Base-by-base conservation (phyloP, 2,329 filamentous ascomycete species). In the Aureobasidium melanogenum region DNA sequence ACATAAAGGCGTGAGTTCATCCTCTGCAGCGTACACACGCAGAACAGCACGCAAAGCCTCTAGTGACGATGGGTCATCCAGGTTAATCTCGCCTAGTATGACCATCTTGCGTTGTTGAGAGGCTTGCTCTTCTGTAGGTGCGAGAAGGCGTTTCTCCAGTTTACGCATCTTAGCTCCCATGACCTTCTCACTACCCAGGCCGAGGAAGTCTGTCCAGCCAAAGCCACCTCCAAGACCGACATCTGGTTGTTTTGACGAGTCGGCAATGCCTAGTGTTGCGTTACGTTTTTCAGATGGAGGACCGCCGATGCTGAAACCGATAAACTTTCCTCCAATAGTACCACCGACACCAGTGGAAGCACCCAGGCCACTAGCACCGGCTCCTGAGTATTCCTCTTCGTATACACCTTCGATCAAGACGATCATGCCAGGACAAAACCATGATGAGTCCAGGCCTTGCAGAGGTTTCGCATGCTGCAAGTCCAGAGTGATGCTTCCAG, bases 121-220 rank as follows among this genome's bases (percentile, higher is more conserved):
- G 9, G 69, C 64, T 22, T 17, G 56, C 34, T 38, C 65, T 63
- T 43, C 64, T 63, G 9, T 50, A 50, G 69, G 70, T 51, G 64
- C 67, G 6, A 93, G 76, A 2, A 94, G 77, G 51, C 85, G 83
- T 38, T 84, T 79, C 70, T 96, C 88, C 0, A 97, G 80, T 63
- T 83, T 85, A 60, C 89, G 85, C 93, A 97, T 97, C 62, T 88
- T 87, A 1, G 83, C 74, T 0, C 93, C 92, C 0, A 88, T 84
- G 7, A 91, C 91, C 48, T 91, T 87, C 72, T 96, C 91, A 68
- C 91, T 96, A 38, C 93, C 93, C 1, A 94, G 84, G 6, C 93
- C 94, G 1, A 97, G 79, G 70, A 97, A 99, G 73, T 97, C 94
- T 58, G 96, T 91, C 92, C 94, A 99, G 46, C 94, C 94, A 70